Percentiles rank a stretch among this genome's conserved stretches.
Evolutionary conservation across 2,329 filamentous ascomycete species (phyloP).

Genomic region (Phaeophleospora eucalypticola): DNA sequence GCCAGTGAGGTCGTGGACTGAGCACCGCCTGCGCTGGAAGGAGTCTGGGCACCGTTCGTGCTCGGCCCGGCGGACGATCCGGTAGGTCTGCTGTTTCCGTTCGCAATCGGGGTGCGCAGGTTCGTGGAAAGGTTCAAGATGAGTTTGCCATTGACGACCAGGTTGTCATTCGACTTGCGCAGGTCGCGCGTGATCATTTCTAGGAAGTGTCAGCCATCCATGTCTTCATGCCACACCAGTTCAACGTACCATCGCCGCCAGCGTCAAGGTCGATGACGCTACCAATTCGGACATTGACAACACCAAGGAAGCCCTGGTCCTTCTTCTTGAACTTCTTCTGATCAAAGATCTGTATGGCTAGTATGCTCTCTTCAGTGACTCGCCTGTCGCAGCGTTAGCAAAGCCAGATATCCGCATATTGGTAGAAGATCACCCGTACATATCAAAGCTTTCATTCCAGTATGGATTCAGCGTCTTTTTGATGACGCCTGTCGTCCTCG

Average conservation of each 20-base stretch:
- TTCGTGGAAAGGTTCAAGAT: slow-evolving; percentile 97
- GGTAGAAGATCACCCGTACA: slow-evolving; percentile 56
- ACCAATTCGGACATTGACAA: slow-evolving; percentile 94
- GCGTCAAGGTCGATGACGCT: slow-evolving; percentile 88
- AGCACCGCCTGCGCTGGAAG: slow-evolving; percentile 40
- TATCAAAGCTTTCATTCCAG: slow-evolving; percentile 98
- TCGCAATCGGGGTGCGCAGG: slow-evolving; percentile 64
- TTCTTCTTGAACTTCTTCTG: slow-evolving; percentile 99
- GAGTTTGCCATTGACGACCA: slow-evolving; percentile 95
- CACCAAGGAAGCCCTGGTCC: slow-evolving; percentile 96
- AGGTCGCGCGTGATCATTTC: slow-evolving; percentile 97
- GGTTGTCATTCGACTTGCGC: slow-evolving; percentile 96
- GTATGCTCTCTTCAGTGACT: slow-evolving; percentile 90
- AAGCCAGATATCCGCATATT: neutral
- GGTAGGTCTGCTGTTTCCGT: slow-evolving; percentile 39
- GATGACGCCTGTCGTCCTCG: slow-evolving; percentile 93
- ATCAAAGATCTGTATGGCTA: slow-evolving; percentile 97
- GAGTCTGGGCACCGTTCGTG: slow-evolving; percentile 36
- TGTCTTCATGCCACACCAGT: neutral
- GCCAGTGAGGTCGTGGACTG: slow-evolving; percentile 33
- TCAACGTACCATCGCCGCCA: slow-evolving; percentile 75
- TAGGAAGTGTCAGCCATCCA: slow-evolving; percentile 30
- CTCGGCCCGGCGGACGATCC: slow-evolving; percentile 32
- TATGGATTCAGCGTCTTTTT: slow-evolving; percentile 99
- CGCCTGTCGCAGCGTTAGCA: slow-evolving; percentile 52